Base-by-base conservation (phyloP, 225 moss, liverwort and hornwort species). In the Sphagnum contortum region DNA sequence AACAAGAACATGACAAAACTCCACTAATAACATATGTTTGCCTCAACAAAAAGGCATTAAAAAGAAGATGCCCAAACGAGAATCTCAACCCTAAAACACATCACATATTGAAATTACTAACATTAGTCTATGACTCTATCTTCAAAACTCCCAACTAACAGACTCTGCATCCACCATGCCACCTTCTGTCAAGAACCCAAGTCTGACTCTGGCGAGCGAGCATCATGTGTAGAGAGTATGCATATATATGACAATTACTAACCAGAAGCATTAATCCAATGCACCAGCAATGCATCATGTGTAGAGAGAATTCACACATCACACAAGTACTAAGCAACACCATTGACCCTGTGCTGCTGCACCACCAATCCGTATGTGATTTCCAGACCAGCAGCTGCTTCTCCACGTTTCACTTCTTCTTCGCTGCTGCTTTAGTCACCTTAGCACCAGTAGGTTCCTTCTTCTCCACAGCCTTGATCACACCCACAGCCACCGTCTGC, bases 401-500 rank as follows among this genome's bases (percentile, higher is more conserved):
- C 61, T 5, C 3, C 44, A 47, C 69, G 0, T 67, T 71, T 81
- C 74, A 81, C 72, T 85, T 85, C 72, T 82, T 86, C 86, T 86
- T 86, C 0, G 77, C 75, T 0, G 86, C 82, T 0, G 82, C 68
- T 77, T 86, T 86, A 0, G 86, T 82, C 46, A 85, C 66, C 79
- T 85, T 85, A 0, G 85, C 85, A 5, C 81, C 85, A 0, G 76
- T 72, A 0, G 81, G 49, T 0, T 85, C 85, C 71, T 85, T 85
- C 82, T 85, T 85, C 79, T 85, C 85, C 56, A 85, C 85, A 0
- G 74, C 64, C 77, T 84, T 84, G 67, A 84, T 84, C 3, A 84
- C 84, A 2, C 81, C 81, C 59, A 83, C 83, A 0, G 80, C 84
- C 50, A 84, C 84, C 0, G 80, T 80, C 78, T 85, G 81, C 64